Evolutionary conservation across 257 asterid species (phyloP).

Genomic region (Capsicum rhomboideum): DNA sequence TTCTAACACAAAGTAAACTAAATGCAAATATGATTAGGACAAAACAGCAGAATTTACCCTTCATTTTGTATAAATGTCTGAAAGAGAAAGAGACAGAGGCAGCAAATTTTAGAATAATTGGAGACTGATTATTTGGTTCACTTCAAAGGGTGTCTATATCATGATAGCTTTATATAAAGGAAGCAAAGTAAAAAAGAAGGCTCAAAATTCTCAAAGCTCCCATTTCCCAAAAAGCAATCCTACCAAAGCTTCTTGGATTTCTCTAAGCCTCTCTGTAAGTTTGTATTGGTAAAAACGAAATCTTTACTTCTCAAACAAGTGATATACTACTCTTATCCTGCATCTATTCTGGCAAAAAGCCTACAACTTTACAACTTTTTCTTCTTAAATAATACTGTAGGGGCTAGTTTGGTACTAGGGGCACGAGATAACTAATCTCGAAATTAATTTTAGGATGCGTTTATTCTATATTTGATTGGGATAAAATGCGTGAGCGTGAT

Average conservation of each 20-base stretch:
- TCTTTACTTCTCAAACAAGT: slow-evolving; percentile 49
- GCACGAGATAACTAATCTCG: no score
- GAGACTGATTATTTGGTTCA: slow-evolving; percentile 2
- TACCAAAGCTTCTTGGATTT: neutral
- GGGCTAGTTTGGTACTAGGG: no score
- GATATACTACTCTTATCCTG: slow-evolving; percentile 13
- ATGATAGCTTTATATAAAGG: slow-evolving; percentile 11
- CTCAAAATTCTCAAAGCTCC: neutral
- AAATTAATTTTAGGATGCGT: no score
- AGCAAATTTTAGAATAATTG: neutral
- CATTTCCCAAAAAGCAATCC: slow-evolving; percentile 19
- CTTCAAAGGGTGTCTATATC: slow-evolving; percentile 4
- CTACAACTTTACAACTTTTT: neutral
- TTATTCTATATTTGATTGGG: no score
- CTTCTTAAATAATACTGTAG: neutral
- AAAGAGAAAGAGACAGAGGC: neutral
- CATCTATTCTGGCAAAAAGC: slow-evolving; percentile 10
- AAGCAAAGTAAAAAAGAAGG: neutral
- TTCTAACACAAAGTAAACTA: slow-evolving; percentile 25
- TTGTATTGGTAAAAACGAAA: slow-evolving; percentile 14
- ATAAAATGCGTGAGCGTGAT: no score
- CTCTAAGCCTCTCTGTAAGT: neutral
- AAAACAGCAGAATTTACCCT: slow-evolving; percentile 18
- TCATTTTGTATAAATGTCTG: slow-evolving; percentile 19
- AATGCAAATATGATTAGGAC: slow-evolving; percentile 20